Evolutionary conservation across 192 early-diverging fungal genomes (phyloP).

Genomic region (Kappamyces sp.): DNA sequence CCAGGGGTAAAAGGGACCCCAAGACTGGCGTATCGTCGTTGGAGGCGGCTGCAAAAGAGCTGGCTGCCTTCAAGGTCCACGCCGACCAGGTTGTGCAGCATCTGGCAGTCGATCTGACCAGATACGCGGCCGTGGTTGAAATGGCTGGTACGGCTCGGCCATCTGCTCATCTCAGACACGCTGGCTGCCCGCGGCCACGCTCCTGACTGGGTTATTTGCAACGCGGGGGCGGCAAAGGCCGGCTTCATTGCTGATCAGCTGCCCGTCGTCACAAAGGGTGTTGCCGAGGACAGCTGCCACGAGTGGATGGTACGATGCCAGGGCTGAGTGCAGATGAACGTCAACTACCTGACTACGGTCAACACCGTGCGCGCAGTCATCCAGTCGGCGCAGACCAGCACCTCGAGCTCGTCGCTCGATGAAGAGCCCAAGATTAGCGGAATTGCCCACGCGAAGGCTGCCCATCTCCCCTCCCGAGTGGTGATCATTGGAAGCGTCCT

Average conservation of each 20-base stretch:
- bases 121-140: slow-evolving; percentile 18
- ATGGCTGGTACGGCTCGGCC: background rate
- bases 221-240: slow-evolving; percentile 24
- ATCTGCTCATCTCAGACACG: background rate
- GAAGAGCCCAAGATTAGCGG: slow-evolving; percentile 18
- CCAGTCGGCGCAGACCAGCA: slow-evolving; percentile 14
- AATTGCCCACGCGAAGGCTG: slow-evolving; percentile 15
- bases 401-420: slow-evolving; percentile 6
- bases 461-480: slow-evolving; percentile 24
- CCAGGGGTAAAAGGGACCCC: slow-evolving; percentile 23
- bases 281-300: slow-evolving; percentile 9
- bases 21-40: slow-evolving; percentile 14
- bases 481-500: slow-evolving; percentile 36
- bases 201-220: slow-evolving; percentile 13
- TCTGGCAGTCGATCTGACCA: slow-evolving; percentile 21
- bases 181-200: slow-evolving; percentile 18
- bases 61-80: background rate
- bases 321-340: slow-evolving; percentile 16
- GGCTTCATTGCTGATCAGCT: slow-evolving; percentile 30
- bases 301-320: slow-evolving; percentile 12
- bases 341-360: slow-evolving; percentile 36
- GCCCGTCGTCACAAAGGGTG: background rate
- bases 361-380: slow-evolving; percentile 33
- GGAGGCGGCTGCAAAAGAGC: slow-evolving; percentile 21
- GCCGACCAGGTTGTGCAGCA: slow-evolving; percentile 17